Evolutionary conservation across 1,139 yeast genomes (phyloP).

Genomic region (Protomyces pachydermus): DNA sequence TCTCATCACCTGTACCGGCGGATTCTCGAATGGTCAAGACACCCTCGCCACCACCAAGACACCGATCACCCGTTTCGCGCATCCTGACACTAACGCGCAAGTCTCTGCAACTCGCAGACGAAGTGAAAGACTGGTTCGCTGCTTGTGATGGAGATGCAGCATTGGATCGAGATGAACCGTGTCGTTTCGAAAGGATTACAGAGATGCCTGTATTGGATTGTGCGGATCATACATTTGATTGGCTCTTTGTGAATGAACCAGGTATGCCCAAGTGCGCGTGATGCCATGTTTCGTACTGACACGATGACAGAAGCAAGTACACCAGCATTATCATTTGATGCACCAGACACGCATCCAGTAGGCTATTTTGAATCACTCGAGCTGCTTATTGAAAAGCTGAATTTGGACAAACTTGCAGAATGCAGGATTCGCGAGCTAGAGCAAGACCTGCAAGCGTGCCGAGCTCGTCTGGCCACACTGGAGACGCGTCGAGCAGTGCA

Average conservation of each 20-base stretch:
- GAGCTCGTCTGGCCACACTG: not conserved
- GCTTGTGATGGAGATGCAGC: not conserved
- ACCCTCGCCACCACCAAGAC: not conserved
- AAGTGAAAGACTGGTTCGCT: not conserved
- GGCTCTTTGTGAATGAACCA: too few relatives aligned
- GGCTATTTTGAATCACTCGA: not conserved
- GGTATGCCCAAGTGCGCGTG: too few relatives aligned
- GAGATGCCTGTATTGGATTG: too few relatives aligned
- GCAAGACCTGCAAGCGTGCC: not conserved
- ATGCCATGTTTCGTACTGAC: too few relatives aligned
- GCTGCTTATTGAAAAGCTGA: not conserved
- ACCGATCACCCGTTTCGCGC: not conserved
- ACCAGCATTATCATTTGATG: too few relatives aligned
- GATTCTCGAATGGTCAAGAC: not conserved
- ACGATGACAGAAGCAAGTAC: not conserved
- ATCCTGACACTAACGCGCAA: not conserved
- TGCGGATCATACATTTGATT: too few relatives aligned
- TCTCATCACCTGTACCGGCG: not conserved
- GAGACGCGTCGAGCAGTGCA: not conserved
- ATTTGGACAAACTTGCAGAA: not conserved
- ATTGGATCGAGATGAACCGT: not conserved
- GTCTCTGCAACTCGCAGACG: not conserved
- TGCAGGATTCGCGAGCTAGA: not conserved
- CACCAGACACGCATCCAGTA: too few relatives aligned
- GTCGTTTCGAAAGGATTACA: too few relatives aligned